phyloP scores from a whole-genome alignment of 352 stramenopile species.

The Phytophthora boehmeriae region DNA sequence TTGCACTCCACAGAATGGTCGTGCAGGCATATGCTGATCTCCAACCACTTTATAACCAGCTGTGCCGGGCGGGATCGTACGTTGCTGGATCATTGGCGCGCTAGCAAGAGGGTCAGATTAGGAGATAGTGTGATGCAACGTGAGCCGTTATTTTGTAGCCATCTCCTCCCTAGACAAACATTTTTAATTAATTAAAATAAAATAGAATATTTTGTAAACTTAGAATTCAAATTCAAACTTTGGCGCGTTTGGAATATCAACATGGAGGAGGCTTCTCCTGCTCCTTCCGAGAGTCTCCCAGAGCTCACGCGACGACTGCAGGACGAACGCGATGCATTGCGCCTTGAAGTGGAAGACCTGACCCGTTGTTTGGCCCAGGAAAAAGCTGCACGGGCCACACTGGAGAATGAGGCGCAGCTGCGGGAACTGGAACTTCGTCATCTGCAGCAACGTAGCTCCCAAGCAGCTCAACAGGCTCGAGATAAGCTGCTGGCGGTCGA shows the following conservation, averaged over 20 bases:
- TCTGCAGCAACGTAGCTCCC: slow-evolving; percentile 60
- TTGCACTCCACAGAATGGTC: slow-evolving; percentile 35
- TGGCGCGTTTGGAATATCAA: slow-evolving; percentile 7
- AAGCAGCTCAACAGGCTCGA: slow-evolving; percentile 51
- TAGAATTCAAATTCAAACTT: slow-evolving; percentile 34
- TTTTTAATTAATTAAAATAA: not conserved
- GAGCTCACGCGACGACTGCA: slow-evolving; percentile 68
- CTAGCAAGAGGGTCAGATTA: too few species aligned
- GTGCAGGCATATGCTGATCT: not conserved
- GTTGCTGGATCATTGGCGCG: slow-evolving; percentile 16
- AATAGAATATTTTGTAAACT: too few species aligned
- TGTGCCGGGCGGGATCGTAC: slow-evolving; percentile 7
- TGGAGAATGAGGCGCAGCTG: slow-evolving; percentile 68
- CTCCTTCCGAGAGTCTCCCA: slow-evolving; percentile 39
- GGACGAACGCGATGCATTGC: slow-evolving; percentile 62
- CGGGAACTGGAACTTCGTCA: slow-evolving; percentile 75
- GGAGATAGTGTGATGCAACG: too few species aligned
- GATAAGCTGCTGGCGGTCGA: slow-evolving; percentile 57
- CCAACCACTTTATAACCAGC: slow-evolving; percentile 15
- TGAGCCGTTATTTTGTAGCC: slow-evolving; percentile 3
- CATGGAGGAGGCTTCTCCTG: slow-evolving; percentile 22
- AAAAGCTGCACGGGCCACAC: slow-evolving; percentile 32
- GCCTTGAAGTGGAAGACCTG: slow-evolving; percentile 54
- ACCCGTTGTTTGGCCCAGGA: slow-evolving; percentile 50
- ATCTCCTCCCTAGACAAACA: slow-evolving; percentile 10